Base-by-base conservation (phyloP, 1,284 basidiomycete species). In the Rhodotorula mucilaginosa region DNA sequence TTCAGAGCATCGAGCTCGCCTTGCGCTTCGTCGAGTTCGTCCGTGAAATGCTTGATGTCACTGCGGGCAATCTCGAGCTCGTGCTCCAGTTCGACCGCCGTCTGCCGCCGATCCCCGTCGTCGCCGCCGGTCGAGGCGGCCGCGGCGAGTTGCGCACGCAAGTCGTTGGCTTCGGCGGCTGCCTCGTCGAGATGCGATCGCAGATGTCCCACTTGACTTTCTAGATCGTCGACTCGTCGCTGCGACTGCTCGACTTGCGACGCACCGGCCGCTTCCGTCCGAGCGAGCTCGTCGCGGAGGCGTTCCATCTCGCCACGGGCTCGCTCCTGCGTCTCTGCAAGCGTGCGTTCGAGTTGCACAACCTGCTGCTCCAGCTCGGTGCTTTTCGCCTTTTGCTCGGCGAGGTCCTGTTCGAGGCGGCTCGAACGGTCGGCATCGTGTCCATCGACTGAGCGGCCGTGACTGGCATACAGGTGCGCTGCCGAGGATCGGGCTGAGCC, bases 391-490 rank as follows among this genome's bases (percentile, higher is more conserved):
- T 29, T 31, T 7, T 51, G 49, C 39, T 52, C 49, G 5, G 34
- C 49, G 21, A 63, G 31, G 18, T 59, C 52, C 4, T 51, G 51
- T 0, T 52, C 51, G 21, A 52, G 51, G 23, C 23, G n/a, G 21
- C 21, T 21, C 23, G n/a, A 13, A n/a, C 51, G 51, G 1, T 52
- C 51, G 2, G 18, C 6, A n/a, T 52, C 51, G 51, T 21, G 23
- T 7, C 39, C 39, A 2, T 44, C 39, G 39, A 44, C 2, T 2
- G 39, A 44, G 51, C 51, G 12, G 39, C 62, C 59, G 61, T 76
- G 73, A 46, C 73, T 68, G 23, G 76, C 76, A 51, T 73, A 74
- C 60, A 77, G 68, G 44, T 71, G 71, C 21, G 68, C 58, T 21
- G 23, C 23, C 12, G 21, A 52, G 8, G 51, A 52, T 52, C 51